Conservation (phyloP, 345 rosid species). For the Eucalyptus pauciflora region DNA sequence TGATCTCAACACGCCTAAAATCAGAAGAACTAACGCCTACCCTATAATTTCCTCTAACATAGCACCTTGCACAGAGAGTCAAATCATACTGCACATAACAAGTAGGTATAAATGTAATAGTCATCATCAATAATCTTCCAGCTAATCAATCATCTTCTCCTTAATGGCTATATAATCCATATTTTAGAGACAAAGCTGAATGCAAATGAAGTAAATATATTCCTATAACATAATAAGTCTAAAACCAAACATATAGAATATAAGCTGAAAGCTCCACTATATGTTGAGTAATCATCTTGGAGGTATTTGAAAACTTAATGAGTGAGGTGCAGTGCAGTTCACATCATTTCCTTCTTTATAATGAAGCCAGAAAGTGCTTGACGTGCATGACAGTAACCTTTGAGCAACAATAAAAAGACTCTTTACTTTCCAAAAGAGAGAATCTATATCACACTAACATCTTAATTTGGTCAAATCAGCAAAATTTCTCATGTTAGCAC, state of each 20-base stretch:
- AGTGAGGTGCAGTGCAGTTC: not conserved
- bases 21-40: constrained; percentile 74
- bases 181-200: not conserved
- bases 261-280: not conserved
- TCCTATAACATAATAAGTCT: not conserved
- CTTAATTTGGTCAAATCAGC: not conserved
- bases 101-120: not conserved
- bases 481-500: not conserved
- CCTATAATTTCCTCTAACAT: constrained; percentile 74
- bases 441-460: not conserved
- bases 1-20: constrained; percentile 80
- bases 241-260: not conserved
- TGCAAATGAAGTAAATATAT: not conserved
- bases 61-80: constrained; percentile 92
- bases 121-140: not conserved
- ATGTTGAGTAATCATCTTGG: not conserved
- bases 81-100: constrained; percentile 42
- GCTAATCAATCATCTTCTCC: not conserved
- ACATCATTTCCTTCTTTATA: not conserved
- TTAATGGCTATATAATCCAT: not conserved
- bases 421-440: not conserved
- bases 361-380: not conserved
- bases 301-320: not conserved
- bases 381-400: not conserved
- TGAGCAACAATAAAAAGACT: not conserved